Evolutionary conservation across 78 protist genomes (phyloP), one percentile per base, ranked within the genome.

Genomic region (Isochrysis galbana): DNA sequence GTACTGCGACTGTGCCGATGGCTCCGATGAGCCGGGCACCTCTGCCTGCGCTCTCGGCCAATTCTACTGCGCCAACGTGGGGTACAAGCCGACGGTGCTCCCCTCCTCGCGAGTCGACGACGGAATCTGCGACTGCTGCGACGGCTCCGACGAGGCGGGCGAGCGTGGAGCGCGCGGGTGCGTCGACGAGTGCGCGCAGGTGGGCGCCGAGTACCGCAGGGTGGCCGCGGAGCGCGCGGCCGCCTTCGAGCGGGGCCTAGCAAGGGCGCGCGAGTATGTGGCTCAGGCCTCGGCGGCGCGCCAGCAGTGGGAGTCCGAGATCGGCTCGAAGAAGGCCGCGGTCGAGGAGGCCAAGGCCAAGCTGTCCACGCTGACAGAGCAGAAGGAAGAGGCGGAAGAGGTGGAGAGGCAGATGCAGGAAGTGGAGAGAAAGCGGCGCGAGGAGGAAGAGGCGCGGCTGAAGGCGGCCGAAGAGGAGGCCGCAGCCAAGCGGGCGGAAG

Each of bases 1-100:
- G 47, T 90, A 91, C 34, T 93, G 94, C 44, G 94, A 93, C 21
- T 93, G 94, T 69, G 17, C 0, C 32, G 94, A 93, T 89, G 94
- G 93, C 36, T 47, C 88, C 17, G 94, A 93, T 55, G 94, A 93
- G 90, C 94, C 94, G 22, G 94, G 94, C 47, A 93, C 94, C 0
- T 91, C 93, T 4, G 95, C 95, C 7, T 93, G 95, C 94, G 14
- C 54, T 1, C n/a, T 11, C 72, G 84, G 90, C 34, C 39, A 2
- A 17, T 93, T 93, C 45, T 93, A 32, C 51, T 93, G 95, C 44
- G 36, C 29, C n/a, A 51, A 51, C 61, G 61, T 51, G 29, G 61
- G 61, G 29, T 51, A 19, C 61, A 51, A 51, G 61, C 61, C 61
- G 7, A 7, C 29, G 61, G 61, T 51, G 29, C 61, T 51, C 61